Evolutionary conservation across 352 stramenopile species (phyloP), one percentile per base, ranked within the genome.

Genomic region (Globisporangium radiosum): DNA sequence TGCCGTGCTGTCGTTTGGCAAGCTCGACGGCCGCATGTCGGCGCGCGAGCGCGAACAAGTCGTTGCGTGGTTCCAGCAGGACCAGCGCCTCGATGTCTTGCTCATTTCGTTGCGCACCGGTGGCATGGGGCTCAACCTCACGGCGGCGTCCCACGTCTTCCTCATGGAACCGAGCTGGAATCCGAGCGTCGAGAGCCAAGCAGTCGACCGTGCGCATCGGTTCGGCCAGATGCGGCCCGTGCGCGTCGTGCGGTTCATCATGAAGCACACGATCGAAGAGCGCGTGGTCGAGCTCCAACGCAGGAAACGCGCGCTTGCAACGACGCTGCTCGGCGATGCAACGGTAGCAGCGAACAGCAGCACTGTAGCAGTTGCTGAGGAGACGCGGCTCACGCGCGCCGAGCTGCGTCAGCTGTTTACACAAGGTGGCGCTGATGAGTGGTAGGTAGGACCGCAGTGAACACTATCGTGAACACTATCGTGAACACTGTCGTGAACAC

Each of bases 121-220:
- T 45, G 90, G 88, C 5, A 76, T 95, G 17, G 93, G 92, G 11
- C 81, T 98, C 52, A 98, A 98, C 59, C 76, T 98, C 44, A 98
- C 92, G 5, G 77, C 90, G 54, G 92, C 92, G 14, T 88, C 88
- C 36, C 83, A 97, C 45, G 89, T 98, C 40, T 98, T 98, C 68
- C 77, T 98, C 52, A 94, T 97, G 78, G 91, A 98, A 72, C 92
- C 92, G 33, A 90, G 87, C 43, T 92, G 89, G 77, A 97, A 98
- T 64, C 89, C 87, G 5, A 95, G 88, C 17, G 69, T 97, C n/a
- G 92, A 98, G 68, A 79, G 64, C 33, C 90, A 98, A 55, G 90
- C 90, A 0, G 80, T 97, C 44, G 88, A 95, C 62, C 82, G 92
- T 43, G 87, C 90, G 8, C 89, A 97, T 57, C 85, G 93, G 17